Evolutionary conservation across 805 yeast genomes (phyloP).

Genomic region (Metschnikowia cerradonensis): DNA sequence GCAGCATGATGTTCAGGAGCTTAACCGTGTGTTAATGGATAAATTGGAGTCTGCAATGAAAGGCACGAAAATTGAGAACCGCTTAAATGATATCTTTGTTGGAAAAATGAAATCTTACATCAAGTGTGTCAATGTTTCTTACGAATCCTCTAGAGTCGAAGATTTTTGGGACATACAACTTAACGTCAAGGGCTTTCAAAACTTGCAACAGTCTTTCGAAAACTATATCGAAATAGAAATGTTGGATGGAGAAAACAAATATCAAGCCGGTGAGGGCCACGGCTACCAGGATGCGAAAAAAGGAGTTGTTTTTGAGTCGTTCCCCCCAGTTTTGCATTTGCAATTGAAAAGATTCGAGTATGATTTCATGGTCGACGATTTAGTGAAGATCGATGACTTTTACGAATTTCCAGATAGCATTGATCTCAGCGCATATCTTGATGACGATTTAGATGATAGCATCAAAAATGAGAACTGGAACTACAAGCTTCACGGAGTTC

Average conservation of each 20-base stretch:
- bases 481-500: conserved; percentile 85
- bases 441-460: conserved; percentile 45
- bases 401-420: conserved; percentile 84
- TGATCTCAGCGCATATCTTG: conserved; percentile 76
- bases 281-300: conserved; percentile 96
- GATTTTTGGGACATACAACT: conserved; percentile 98
- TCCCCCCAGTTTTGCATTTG: conserved; percentile 90
- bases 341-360: conserved; percentile 94
- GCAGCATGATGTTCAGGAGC: conserved; percentile 97
- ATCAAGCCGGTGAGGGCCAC: conserved; percentile 76
- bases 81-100: conserved; percentile 75
- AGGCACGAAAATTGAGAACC: conserved; percentile 61
- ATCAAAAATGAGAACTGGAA: conserved; percentile 57
- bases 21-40: conserved; percentile 94
- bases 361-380: conserved; percentile 81
- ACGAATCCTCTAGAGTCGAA: conserved; percentile 86
- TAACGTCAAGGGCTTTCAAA: conserved; percentile 79
- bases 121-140: conserved; percentile 88
- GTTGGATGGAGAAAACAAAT: conserved; percentile 91
- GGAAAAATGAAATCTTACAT: conserved; percentile 96
- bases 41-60: conserved; percentile 87
- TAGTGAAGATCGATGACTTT: conserved; percentile 88
- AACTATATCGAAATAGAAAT: conserved; percentile 87
- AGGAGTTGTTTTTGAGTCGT: conserved; percentile 86
- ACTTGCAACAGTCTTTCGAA: conserved; percentile 70